Evolutionary conservation across 2,329 filamentous ascomycete species (phyloP).

Genomic region (Sclerotinia trifoliorum): DNA sequence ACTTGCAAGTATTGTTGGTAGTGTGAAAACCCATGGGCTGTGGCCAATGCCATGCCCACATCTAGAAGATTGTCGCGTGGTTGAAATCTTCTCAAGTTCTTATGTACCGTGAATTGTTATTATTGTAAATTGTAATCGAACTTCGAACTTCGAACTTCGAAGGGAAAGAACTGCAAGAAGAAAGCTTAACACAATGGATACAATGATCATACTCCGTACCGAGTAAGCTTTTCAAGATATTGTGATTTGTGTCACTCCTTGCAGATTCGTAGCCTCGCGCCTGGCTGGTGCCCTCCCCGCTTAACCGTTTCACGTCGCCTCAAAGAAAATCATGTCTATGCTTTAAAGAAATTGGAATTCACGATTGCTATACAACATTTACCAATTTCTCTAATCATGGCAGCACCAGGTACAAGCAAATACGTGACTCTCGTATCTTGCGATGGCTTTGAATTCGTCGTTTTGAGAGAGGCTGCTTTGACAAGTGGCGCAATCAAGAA

Average conservation of each 20-base stretch:
- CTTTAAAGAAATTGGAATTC: background rate
- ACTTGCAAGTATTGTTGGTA: background rate
- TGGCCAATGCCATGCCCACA: background rate
- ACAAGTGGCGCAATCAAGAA: slow-evolving; percentile 70
- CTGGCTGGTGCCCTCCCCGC: background rate
- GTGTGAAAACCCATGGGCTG: background rate
- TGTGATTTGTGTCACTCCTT: no score
- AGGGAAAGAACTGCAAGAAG: background rate
- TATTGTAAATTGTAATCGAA: background rate
- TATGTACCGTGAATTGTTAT: background rate
- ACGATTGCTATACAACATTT: slow-evolving; percentile 21
- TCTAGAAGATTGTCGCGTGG: background rate
- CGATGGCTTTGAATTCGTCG: slow-evolving; percentile 75
- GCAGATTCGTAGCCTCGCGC: slow-evolving; percentile 3
- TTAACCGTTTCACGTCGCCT: background rate
- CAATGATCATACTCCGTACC: no score
- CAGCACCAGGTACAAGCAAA: slow-evolving; percentile 47
- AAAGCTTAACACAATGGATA: no score
- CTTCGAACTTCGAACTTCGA: no score
- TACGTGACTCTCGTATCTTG: slow-evolving; percentile 76
- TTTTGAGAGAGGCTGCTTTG: slow-evolving; percentile 67
- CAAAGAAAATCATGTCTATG: background rate
- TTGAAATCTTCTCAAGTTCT: background rate
- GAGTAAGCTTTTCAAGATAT: background rate
- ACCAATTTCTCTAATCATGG: slow-evolving; percentile 19